Conservation (phyloP, 148 eudicot genomes). For the Fagopyrum esculentum region DNA sequence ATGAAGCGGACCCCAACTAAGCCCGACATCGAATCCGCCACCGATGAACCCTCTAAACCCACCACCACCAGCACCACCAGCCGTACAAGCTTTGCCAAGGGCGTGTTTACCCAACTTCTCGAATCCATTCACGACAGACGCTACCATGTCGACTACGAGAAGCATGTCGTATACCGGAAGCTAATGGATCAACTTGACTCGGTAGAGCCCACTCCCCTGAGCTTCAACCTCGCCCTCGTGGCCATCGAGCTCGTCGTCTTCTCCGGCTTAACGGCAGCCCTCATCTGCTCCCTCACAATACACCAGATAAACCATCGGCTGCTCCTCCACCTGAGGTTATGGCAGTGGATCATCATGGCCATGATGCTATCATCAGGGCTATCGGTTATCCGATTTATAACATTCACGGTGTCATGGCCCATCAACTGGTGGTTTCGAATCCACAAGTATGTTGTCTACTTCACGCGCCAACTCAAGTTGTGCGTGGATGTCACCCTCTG, state of each 20-base stretch:
- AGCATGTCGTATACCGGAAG: too few relatives aligned
- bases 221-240: too few relatives aligned
- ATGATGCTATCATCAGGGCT: neutral
- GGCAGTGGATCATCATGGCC: conserved; percentile 10
- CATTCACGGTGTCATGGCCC: neutral
- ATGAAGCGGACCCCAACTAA: too few relatives aligned
- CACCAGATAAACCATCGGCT: neutral
- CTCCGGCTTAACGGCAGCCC: neutral
- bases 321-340: neutral
- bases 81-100: too few relatives aligned
- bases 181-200: too few relatives aligned
- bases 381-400: neutral
- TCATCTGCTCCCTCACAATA: neutral
- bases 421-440: neutral
- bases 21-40: too few relatives aligned
- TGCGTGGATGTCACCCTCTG: conserved; percentile 10
- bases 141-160: too few relatives aligned
- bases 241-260: neutral
- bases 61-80: too few relatives aligned
- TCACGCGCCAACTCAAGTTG: neutral
- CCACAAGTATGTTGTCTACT: conserved; percentile 1
- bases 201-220: too few relatives aligned
- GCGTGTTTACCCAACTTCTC: too few relatives aligned
- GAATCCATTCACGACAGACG: too few relatives aligned
- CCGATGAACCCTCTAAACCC: too few relatives aligned